Conservation (phyloP, 768 basidiomycete genomes). For the Kwoniella dendrophila region DNA sequence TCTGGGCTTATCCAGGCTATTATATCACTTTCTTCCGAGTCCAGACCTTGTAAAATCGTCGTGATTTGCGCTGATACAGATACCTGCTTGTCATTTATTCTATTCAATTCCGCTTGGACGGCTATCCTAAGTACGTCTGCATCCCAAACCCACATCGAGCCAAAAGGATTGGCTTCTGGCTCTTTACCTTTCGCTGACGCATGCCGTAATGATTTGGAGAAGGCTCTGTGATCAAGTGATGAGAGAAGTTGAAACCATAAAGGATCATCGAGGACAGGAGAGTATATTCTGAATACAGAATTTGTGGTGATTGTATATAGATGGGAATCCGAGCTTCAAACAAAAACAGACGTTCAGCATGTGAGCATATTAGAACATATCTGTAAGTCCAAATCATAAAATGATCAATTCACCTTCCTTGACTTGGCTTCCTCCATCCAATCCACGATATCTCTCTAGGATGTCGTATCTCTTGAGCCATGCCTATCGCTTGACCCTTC, state of each 20-base stretch:
- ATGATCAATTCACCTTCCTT: slow-evolving; percentile 30
- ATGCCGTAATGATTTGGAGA: slow-evolving; percentile 59
- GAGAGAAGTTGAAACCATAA: slow-evolving; percentile 81
- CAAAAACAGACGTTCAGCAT: slow-evolving; percentile 8
- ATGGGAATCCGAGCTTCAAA: slow-evolving; percentile 44
- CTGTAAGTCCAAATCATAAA: too few species aligned
- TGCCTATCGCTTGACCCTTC: slow-evolving; percentile 27
- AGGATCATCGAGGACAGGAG: slow-evolving; percentile 84
- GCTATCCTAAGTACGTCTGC: slow-evolving; percentile 62
- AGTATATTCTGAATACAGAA: slow-evolving; percentile 77
- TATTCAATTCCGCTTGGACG: slow-evolving; percentile 15
- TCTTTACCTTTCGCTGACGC: slow-evolving; percentile 42
- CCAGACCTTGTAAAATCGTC: slow-evolving; percentile 31
- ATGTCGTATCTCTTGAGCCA: slow-evolving; percentile 45
- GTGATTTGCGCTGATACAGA: slow-evolving; percentile 16
- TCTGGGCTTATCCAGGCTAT: slow-evolving; percentile 43
- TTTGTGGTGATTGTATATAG: slow-evolving; percentile 84
- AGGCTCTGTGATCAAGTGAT: slow-evolving; percentile 71
- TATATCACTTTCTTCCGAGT: slow-evolving; percentile 46
- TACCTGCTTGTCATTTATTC: slow-evolving; percentile 6
- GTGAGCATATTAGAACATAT: not conserved
- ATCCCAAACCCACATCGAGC: slow-evolving; percentile 66
- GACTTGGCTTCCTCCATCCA: slow-evolving; percentile 40
- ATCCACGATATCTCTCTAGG: slow-evolving; percentile 45
- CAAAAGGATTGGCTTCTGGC: slow-evolving; percentile 15